A percentile compares a stretch with the other conserved stretches of the same genome.
These are phyloP conservation scores for Russula sp. DNA, from an alignment of 768 basidiomycete species.

Conservation along the genomic window DNA sequence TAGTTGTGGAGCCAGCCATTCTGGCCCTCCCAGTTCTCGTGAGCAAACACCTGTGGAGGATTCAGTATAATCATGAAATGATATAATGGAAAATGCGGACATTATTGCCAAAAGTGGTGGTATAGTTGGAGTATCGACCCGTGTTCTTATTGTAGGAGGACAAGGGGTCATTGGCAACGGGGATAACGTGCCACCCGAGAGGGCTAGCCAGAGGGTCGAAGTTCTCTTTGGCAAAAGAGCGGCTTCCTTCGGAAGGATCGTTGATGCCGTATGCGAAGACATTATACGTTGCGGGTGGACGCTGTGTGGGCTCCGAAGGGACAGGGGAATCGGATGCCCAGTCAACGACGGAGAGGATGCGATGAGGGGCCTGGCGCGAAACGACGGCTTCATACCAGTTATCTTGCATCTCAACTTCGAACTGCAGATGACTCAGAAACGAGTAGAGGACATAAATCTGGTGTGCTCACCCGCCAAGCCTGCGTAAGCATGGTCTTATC, in stretches of 20 bases:
- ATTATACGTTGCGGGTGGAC: conserved; percentile 44
- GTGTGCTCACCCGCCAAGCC: conserved; percentile 67
- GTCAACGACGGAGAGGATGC: conserved; percentile 85
- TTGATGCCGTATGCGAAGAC: conserved; percentile 81
- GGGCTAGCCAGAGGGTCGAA: conserved; percentile 79
- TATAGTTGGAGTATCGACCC: conserved; percentile 45
- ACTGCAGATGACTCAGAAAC: conserved; percentile 34
- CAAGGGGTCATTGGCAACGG: conserved; percentile 61
- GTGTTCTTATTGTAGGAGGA: conserved; percentile 25
- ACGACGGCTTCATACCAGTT: conserved; percentile 96
- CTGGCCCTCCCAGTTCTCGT: conserved; percentile 86
- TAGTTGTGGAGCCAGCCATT: conserved; percentile 64
- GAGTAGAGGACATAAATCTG: neutral
- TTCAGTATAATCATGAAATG: neutral
- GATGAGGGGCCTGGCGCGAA: conserved; percentile 63
- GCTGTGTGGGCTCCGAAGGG: conserved; percentile 29
- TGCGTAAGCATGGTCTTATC: conserved; percentile 57
- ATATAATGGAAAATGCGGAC: conserved; percentile 33
- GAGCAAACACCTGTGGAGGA: conserved; percentile 64
- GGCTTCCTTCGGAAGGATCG: conserved; percentile 70
- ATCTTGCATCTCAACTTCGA: conserved; percentile 89
- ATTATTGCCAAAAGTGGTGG: conserved; percentile 86
- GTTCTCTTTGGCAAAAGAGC: conserved; percentile 54
- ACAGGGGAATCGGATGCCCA: conserved; percentile 82
- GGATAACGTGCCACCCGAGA: conserved; percentile 87